Evolutionary conservation across 208 protist species (phyloP).

Genomic region (Acanthamoeba polyphaga): DNA sequence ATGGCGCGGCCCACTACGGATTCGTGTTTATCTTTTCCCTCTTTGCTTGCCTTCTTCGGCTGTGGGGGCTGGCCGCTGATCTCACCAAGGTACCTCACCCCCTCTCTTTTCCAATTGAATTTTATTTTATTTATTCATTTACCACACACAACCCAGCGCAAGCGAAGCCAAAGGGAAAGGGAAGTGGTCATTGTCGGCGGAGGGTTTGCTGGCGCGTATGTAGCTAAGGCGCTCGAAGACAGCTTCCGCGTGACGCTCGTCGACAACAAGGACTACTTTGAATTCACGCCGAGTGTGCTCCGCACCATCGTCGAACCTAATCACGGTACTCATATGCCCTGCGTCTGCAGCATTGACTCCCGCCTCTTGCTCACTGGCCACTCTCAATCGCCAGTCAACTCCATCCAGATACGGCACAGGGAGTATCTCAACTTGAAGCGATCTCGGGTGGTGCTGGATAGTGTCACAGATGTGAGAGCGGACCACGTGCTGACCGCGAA

Average conservation of each 20-base stretch:
- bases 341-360: not conserved
- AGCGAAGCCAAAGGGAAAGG: not conserved
- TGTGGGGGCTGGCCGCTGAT: not conserved
- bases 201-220: slow-evolving; percentile 81
- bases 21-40: slow-evolving; percentile 17
- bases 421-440: slow-evolving; percentile 36
- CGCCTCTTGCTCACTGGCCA: not conserved
- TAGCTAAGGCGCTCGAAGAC: slow-evolving; percentile 80
- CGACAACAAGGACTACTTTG: slow-evolving; percentile 85
- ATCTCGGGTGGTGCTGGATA: slow-evolving; percentile 20
- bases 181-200: slow-evolving; percentile 82
- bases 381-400: not conserved
- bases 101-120: not conserved
- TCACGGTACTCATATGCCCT: slow-evolving; percentile 25
- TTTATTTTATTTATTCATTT: too few relatives aligned
- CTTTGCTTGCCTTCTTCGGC: not conserved
- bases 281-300: slow-evolving; percentile 83
- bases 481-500: not conserved
- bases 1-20: not conserved
- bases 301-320: slow-evolving; percentile 83
- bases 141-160: not conserved
- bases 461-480: not conserved
- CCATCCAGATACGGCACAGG: slow-evolving; percentile 29
- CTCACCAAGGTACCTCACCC: not conserved
- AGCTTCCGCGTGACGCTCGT: slow-evolving; percentile 83